A percentile compares a stretch with the other conserved stretches of the same genome.
Conservation (phyloP, 805 yeast genomes). For the Metschnikowia borealis region DNA sequence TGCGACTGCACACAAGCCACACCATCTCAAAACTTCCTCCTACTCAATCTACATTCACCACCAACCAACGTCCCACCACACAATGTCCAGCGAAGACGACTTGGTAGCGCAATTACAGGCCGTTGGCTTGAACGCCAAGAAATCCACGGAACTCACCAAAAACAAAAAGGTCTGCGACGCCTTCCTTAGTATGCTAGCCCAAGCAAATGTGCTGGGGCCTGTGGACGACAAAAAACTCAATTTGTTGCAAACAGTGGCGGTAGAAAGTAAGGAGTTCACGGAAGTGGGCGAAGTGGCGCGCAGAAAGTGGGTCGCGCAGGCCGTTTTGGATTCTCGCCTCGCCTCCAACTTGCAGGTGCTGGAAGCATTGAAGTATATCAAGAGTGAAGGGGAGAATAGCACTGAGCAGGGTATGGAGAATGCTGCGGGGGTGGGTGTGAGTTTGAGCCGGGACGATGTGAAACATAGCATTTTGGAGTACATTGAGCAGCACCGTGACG, state of each 20-base stretch:
- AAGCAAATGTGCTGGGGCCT: slow-evolving; percentile 29
- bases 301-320: slow-evolving; percentile 52
- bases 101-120: slow-evolving; percentile 34
- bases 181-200: slow-evolving; percentile 54
- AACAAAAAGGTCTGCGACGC: slow-evolving; percentile 81
- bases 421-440: slow-evolving; percentile 78
- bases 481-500: slow-evolving; percentile 54
- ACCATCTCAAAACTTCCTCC: not conserved
- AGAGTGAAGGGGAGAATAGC: slow-evolving; percentile 43
- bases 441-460: slow-evolving; percentile 63
- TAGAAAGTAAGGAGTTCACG: slow-evolving; percentile 54
- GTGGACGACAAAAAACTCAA: slow-evolving; percentile 59
- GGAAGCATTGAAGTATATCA: slow-evolving; percentile 75
- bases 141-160: slow-evolving; percentile 74
- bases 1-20: no score
- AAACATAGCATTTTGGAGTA: slow-evolving; percentile 53
- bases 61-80: not conserved
- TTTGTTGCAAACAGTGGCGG: slow-evolving; percentile 74
- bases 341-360: slow-evolving; percentile 69
- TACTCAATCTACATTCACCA: not conserved
- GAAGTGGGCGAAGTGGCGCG: slow-evolving; percentile 28
- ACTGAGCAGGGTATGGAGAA: slow-evolving; percentile 49
- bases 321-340: slow-evolving; percentile 61
- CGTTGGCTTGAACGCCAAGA: slow-evolving; percentile 68
- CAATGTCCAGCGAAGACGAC: slow-evolving; percentile 26